Conservation (phyloP, 352 stramenopile species). For the Elongisporangium undulatum region DNA sequence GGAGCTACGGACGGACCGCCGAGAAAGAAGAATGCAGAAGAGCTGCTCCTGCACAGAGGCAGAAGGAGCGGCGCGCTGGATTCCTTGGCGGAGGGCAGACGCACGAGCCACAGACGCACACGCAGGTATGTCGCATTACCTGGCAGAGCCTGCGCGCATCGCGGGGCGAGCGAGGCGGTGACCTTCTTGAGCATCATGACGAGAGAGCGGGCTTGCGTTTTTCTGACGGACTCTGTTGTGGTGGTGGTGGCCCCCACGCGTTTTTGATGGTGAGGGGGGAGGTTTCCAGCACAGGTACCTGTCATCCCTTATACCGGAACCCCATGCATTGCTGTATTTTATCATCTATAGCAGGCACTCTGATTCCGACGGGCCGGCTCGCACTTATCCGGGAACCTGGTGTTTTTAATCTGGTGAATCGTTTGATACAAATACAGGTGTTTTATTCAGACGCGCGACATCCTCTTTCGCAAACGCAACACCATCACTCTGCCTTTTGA, state of each 20-base stretch:
- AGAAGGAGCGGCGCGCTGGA: conserved; percentile 13
- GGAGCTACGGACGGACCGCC: background rate
- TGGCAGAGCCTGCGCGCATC: conserved; percentile 49
- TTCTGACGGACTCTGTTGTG: conserved; percentile 7
- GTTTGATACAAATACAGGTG: background rate
- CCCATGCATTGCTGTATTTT: background rate
- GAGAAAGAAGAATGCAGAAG: background rate
- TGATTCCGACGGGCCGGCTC: background rate
- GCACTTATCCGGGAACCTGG: background rate
- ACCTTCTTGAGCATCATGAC: conserved; percentile 77
- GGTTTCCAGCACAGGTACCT: conserved; percentile 4
- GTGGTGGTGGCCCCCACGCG: background rate
- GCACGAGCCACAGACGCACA: background rate
- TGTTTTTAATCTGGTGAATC: background rate
- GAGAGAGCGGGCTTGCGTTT: conserved; percentile 1
- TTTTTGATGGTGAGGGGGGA: conserved; percentile 5
- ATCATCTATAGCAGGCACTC: background rate
- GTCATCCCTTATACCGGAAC: background rate
- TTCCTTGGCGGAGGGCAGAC: background rate
- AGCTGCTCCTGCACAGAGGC: background rate
- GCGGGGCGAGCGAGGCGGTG: conserved; percentile 46
- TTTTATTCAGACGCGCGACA: background rate
- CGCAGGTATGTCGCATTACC: conserved; percentile 12
- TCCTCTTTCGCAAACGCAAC: background rate
- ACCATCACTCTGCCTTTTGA: background rate